These are phyloP conservation scores for Calonectria montana DNA, from an alignment of 2,329 filamentous ascomycete genomes.

Conservation along the genomic window DNA sequence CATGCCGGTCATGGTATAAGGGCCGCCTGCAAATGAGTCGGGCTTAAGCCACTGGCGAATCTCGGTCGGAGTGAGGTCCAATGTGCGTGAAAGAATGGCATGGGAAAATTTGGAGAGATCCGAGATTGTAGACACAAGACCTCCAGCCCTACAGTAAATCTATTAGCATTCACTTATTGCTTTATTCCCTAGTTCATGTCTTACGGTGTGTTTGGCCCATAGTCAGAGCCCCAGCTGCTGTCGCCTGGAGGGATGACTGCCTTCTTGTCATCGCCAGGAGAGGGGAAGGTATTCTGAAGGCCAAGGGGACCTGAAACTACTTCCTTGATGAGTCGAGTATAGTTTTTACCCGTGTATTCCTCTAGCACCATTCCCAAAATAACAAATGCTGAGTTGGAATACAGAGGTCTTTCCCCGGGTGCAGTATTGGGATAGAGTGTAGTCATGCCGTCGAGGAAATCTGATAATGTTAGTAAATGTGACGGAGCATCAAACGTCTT, in stretches of 20 bases:
- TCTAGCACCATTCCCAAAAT: conserved; percentile 51
- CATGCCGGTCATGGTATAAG: conserved; percentile 47
- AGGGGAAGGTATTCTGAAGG: conserved; percentile 36
- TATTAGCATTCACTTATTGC: background rate
- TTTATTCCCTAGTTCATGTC: conserved; percentile 11
- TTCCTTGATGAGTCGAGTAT: conserved; percentile 39
- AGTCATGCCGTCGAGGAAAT: conserved; percentile 47
- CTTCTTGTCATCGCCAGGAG: conserved; percentile 43
- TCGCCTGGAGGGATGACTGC: conserved; percentile 50
- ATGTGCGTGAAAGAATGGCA: conserved; percentile 42
- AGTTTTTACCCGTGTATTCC: conserved; percentile 43
- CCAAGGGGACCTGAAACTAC: conserved; percentile 29
- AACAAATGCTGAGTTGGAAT: conserved; percentile 55
- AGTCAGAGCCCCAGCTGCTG: conserved; percentile 49
- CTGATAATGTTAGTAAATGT: conserved; percentile 33
- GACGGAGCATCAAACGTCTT: no score
- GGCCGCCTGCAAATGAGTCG: conserved; percentile 43
- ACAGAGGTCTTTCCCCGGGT: conserved; percentile 49
- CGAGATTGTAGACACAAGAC: conserved; percentile 48
- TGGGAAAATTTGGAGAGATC: conserved; percentile 46
- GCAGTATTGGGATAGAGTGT: conserved; percentile 44
- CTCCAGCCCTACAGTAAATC: conserved; percentile 42
- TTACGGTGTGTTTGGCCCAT: conserved; percentile 47
- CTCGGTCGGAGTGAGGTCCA: conserved; percentile 39
- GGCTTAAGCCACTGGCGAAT: conserved; percentile 51